phyloP scores from a whole-genome alignment of 371 early-diverging fungal genomes.

The Funneliformis caledonium region DNA sequence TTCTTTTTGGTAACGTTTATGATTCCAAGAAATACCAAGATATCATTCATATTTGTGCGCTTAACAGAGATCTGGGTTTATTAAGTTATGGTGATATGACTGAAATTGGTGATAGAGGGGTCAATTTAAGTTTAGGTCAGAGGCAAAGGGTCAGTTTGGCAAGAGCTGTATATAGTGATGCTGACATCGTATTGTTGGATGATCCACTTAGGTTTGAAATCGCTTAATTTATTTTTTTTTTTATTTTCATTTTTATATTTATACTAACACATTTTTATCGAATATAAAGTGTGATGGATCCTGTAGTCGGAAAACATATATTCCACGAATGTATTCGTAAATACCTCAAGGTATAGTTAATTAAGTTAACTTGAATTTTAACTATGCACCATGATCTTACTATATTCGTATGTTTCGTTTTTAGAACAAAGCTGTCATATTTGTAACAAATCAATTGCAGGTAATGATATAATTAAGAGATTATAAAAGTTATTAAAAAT shows the following conservation, averaged over 20 bases:
- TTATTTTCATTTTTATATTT: neutral
- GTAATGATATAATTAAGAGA: neutral
- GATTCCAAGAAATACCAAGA: slow-evolving; percentile 59
- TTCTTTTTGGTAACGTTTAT: slow-evolving; percentile 68
- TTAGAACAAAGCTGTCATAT: slow-evolving; percentile 61
- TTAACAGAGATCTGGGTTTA: slow-evolving; percentile 68
- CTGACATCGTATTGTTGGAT: slow-evolving; percentile 69
- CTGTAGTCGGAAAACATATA: slow-evolving; percentile 59
- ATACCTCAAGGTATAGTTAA: slow-evolving; percentile 46
- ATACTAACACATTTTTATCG: neutral
- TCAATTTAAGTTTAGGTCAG: slow-evolving; percentile 79
- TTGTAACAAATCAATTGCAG: slow-evolving; percentile 68
- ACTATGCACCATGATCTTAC: no score
- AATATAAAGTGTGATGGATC: slow-evolving; percentile 50
- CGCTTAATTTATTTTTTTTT: neutral
- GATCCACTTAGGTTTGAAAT: slow-evolving; percentile 58
- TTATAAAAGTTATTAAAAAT: no score
- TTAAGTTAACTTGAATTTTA: no score
- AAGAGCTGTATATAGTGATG: slow-evolving; percentile 67
- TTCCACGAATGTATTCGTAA: slow-evolving; percentile 68
- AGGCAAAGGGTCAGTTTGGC: slow-evolving; percentile 73
- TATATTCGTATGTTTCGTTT: neutral
- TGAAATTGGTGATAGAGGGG: slow-evolving; percentile 84
- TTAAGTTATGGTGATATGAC: slow-evolving; percentile 77
- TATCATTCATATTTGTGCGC: slow-evolving; percentile 61